A percentile compares a stretch with the other conserved stretches of the same genome.
Conservation (phyloP, 129 eudicot genomes). For the Heracleum sosnowskyi region DNA sequence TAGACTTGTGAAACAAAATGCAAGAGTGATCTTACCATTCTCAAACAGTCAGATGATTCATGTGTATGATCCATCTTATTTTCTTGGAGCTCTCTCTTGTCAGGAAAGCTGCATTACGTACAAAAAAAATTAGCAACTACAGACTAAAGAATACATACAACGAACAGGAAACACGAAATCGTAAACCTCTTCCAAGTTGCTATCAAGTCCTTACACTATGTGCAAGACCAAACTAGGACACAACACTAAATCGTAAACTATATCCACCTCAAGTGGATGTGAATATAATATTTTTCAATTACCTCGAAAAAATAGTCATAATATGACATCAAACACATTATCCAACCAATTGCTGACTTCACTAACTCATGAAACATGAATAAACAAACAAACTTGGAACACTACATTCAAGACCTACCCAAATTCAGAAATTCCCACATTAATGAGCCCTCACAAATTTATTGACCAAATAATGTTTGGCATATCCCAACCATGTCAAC, state of each 20-base stretch:
- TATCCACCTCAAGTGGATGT: neutral
- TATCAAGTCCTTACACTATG: neutral
- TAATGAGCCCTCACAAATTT: neutral
- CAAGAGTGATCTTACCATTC: constrained; percentile 43
- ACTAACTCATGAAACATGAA: neutral
- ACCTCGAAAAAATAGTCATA: neutral
- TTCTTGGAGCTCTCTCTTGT: constrained; percentile 41
- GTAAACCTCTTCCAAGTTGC: neutral
- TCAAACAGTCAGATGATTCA: constrained; percentile 28
- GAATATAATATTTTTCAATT: neutral
- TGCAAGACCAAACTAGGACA: neutral
- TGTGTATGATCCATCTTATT: constrained; percentile 23
- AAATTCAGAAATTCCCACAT: neutral
- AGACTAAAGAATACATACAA: neutral
- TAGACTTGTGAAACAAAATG: neutral
- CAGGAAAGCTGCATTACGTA: constrained; percentile 65
- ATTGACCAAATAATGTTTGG: neutral
- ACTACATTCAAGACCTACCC: neutral
- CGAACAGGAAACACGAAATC: neutral
- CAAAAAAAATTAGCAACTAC: neutral
- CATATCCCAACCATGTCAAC: neutral
- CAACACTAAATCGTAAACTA: neutral
- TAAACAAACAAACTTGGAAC: neutral
- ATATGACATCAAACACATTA: neutral
- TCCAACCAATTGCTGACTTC: neutral